These are phyloP conservation scores for Pilobolus umbonatus DNA, from an alignment of 192 early-diverging fungal genomes.

Conservation along the genomic window DNA sequence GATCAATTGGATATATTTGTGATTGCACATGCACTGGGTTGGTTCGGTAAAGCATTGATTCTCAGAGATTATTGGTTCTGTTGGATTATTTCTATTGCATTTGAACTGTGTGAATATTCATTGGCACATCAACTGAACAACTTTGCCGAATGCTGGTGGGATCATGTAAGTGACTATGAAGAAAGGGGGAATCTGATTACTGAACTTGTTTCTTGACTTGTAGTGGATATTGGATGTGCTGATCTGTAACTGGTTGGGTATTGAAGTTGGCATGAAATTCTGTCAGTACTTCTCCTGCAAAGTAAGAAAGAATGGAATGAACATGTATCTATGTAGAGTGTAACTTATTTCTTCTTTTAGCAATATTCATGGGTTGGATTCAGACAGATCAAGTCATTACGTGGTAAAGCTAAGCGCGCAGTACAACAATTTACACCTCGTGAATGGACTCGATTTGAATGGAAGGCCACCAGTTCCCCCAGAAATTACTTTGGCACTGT, in stretches of 20 bases:
- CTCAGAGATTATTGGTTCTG: constrained; percentile 93
- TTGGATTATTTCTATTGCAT: constrained; percentile 93
- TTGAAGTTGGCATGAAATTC: constrained; percentile 93
- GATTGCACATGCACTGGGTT: constrained; percentile 86
- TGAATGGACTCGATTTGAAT: constrained; percentile 90
- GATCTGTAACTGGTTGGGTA: constrained; percentile 88
- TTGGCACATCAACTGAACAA: constrained; percentile 93
- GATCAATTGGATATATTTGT: constrained; percentile 92
- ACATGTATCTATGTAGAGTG: background rate
- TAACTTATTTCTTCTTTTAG: constrained; percentile 19
- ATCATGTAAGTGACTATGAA: constrained; percentile 64
- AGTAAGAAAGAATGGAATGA: constrained; percentile 9
- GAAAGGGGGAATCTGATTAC: background rate
- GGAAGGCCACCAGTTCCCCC: constrained; percentile 84
- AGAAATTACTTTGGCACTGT: constrained; percentile 83
- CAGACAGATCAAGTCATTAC: constrained; percentile 74
- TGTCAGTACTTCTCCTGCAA: constrained; percentile 96
- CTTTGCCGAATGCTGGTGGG: constrained; percentile 99
- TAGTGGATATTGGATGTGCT: constrained; percentile 20
- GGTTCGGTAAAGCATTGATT: constrained; percentile 92
- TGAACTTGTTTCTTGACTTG: background rate
- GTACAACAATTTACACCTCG: constrained; percentile 93
- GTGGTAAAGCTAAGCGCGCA: constrained; percentile 83
- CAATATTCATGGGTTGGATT: constrained; percentile 94
- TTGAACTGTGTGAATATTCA: constrained; percentile 95